Conservation (phyloP, 768 basidiomycete species). For the Termitomyces sp. region DNA sequence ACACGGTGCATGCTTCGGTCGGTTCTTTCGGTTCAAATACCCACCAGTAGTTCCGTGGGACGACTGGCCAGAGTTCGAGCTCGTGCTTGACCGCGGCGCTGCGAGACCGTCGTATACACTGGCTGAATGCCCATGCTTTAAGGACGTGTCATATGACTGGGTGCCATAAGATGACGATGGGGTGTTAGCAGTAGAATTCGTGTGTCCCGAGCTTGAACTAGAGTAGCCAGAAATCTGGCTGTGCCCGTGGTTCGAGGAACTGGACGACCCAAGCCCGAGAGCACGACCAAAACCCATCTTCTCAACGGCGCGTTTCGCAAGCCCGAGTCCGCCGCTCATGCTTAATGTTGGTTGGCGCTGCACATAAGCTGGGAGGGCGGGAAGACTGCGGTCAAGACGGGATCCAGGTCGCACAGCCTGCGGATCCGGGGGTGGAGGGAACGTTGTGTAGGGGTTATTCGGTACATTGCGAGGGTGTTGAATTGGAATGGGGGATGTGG, state of each 20-base stretch:
- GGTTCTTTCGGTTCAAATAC: conserved; percentile 21
- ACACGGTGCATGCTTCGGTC: conserved; percentile 48
- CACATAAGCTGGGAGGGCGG: conserved; percentile 12
- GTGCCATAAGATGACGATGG: conserved; percentile 30
- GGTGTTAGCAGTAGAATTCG: conserved; percentile 11
- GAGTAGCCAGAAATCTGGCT: conserved; percentile 32
- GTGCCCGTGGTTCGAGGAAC: conserved; percentile 24
- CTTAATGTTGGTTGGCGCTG: conserved; percentile 63
- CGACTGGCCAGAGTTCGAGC: conserved; percentile 13
- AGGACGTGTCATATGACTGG: conserved; percentile 9
- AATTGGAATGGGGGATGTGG: conserved; percentile 10
- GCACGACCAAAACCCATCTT: conserved; percentile 55
- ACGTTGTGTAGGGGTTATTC: conserved; percentile 11
- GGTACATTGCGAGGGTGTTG: conserved; percentile 1
- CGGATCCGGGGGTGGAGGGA: conserved; percentile 8
- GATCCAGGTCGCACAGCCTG: conserved; percentile 7
- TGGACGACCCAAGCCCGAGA: conserved; percentile 40
- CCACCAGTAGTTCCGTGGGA: conserved; percentile 1
- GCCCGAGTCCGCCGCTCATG: conserved; percentile 61
- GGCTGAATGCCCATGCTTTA: conserved; percentile 8
- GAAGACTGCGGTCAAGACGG: conserved; percentile 15
- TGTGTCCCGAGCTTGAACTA: conserved; percentile 19
- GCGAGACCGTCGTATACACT: conserved; percentile 4
- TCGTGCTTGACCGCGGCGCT: conserved; percentile 9
- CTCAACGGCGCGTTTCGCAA: conserved; percentile 74